phyloP scores from a whole-genome alignment of 352 stramenopile genomes.

The Pythium periplocum region DNA sequence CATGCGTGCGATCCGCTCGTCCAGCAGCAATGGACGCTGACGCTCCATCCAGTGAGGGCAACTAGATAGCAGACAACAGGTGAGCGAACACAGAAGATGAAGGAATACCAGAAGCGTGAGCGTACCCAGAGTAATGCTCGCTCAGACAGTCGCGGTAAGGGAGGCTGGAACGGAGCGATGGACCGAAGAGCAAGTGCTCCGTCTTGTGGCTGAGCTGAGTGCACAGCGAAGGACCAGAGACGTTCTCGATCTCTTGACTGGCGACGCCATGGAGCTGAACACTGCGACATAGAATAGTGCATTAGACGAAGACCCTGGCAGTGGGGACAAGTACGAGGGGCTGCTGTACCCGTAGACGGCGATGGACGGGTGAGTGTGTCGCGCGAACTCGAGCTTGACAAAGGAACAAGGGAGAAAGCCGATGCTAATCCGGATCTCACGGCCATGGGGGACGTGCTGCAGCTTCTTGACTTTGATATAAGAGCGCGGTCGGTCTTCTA shows the following conservation, averaged over 20 bases:
- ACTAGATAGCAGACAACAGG: constrained; percentile 4
- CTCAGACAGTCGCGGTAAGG: constrained; percentile 24
- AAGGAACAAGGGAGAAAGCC: constrained; percentile 66
- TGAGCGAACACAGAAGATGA: not conserved
- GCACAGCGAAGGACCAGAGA: constrained; percentile 46
- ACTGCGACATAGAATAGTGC: constrained; percentile 9
- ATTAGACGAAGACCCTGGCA: too few species aligned
- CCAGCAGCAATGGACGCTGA: constrained; percentile 15
- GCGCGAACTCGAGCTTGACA: constrained; percentile 58
- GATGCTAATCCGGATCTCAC: constrained; percentile 46
- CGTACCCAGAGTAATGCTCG: constrained; percentile 20
- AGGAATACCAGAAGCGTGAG: not conserved
- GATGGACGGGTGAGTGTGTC: constrained; percentile 44
- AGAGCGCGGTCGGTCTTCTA: constrained; percentile 57
- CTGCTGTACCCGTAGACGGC: constrained; percentile 55
- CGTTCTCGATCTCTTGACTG: constrained; percentile 46
- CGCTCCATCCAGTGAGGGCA: constrained; percentile 26
- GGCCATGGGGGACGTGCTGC: constrained; percentile 46
- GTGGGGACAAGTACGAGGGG: not conserved
- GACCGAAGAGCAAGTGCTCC: constrained; percentile 30
- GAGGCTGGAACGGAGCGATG: constrained; percentile 22
- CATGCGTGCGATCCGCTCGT: constrained; percentile 18
- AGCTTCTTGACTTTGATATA: constrained; percentile 60
- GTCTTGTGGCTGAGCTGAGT: constrained; percentile 61
- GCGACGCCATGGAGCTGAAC: constrained; percentile 40